Evolutionary conservation across 2,329 filamentous ascomycete genomes (phyloP).

Genomic region (Mollisiaceae sp.): DNA sequence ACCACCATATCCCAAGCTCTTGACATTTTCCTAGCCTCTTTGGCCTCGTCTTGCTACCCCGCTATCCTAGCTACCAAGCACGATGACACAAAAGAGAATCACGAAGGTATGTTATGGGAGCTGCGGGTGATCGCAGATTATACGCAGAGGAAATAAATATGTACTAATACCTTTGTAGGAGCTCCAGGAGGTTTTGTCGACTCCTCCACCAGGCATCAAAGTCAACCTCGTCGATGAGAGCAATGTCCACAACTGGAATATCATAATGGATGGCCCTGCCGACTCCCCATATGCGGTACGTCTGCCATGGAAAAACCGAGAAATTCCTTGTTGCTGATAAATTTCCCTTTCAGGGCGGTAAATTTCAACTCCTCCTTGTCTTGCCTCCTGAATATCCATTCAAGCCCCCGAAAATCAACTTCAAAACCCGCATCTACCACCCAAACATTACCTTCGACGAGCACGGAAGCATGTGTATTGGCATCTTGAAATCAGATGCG

Average conservation of each 20-base stretch:
- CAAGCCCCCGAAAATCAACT: constrained; percentile 72
- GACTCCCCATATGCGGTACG: constrained; percentile 68
- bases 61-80: constrained; percentile 9
- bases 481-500: constrained; percentile 70
- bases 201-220: constrained; percentile 60
- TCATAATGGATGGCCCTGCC: constrained; percentile 68
- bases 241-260: constrained; percentile 71
- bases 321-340: neutral
- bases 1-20: neutral
- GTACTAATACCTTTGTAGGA: constrained; percentile 52
- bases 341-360: constrained; percentile 56
- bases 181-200: constrained; percentile 59
- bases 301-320: constrained; percentile 23
- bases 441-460: constrained; percentile 77
- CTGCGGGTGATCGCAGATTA: neutral
- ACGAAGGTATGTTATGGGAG: constrained; percentile 30
- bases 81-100: constrained; percentile 40
- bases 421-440: constrained; percentile 77
- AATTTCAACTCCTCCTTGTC: constrained; percentile 67
- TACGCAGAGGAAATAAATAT: too few relatives aligned
- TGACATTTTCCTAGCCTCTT: neutral
- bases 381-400: constrained; percentile 77
- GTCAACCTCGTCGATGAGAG: constrained; percentile 64
- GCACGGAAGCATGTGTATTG: constrained; percentile 75
- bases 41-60: constrained; percentile 5